Evolutionary conservation across 1,284 basidiomycete species (phyloP), one percentile per base, ranked within the genome.

Genomic region (Cerioporus squamosus): DNA sequence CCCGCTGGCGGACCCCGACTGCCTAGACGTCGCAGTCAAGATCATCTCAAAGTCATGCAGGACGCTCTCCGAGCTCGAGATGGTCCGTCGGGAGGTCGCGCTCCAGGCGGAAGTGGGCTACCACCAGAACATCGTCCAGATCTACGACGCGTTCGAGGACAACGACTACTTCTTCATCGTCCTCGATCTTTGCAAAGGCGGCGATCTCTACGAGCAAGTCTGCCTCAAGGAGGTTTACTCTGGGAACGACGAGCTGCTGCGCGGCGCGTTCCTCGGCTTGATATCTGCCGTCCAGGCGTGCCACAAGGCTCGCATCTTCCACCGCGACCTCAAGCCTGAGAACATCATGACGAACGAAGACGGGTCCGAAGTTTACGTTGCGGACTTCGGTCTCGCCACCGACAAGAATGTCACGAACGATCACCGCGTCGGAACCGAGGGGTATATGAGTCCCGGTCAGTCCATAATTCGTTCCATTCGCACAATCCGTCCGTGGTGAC

Each of bases 311-410:
- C 80, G 81, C 40, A 82, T 90, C 71, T 87, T 78, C 70, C 88
- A 90, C 70, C 85, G 88, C n/a, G 89, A 91, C 66, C 76, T 91
- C 55, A 91, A 91, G 72, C 88, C 89, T 2, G 88, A 91, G 68
- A 91, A 92, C 73, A 85, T 91, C 62, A 76, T 91, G n/a, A 84
- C 82, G 64, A 80, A 49, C 23, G 60, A 59, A 40, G 66, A 72
- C 51, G 84, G 85, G 33, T 73, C 75, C 54, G 74, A 77, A 60
- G 78, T 90, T 31, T 80, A 82, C 36, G 69, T 91, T 33, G 61
- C 86, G 44, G 89, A 92, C 75, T 92, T 91, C 72, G 89, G 89
- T 3, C 77, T 91, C 42, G 86, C 87, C 7, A 90, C 89, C 1
- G 53, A 78, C 74, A 40, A 78, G 81, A 65, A 71, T 70, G 53